Evolutionary conservation across 108 stramenopile genomes (phyloP), one percentile per base, ranked within the genome.

Genomic region (Skeletonema menzelii): DNA sequence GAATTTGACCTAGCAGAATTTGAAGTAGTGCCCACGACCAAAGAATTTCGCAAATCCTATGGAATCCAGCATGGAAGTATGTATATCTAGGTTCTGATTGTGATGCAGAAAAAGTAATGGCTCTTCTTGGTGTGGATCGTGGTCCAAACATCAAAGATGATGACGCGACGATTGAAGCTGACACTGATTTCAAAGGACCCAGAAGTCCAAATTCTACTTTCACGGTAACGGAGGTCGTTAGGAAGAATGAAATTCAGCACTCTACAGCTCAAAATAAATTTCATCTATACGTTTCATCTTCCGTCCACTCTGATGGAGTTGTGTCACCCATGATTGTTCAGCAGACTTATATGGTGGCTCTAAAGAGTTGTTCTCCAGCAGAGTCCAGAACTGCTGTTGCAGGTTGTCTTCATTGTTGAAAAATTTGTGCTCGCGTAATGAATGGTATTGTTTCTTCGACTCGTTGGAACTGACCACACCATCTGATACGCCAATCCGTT

Each of bases 11-110:
- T 85, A 14, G 80, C 84, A 24, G 84, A 85, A 40, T 85, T 80
- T 80, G 84, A 80, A 53, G 80, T 85, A n/a, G 67, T 82, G 17
- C 81, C 70, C 76, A 85, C 55, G 49, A 73, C 72, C 35, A 63
- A 14, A 26, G 67, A 12, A 68, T 85, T 13, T 73, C 73, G 72
- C 35, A 38, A 2, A 35, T 73, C 4, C 81, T 75, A 34, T 85
- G 84, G 84, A 76, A 80, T 37, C 35, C 35, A 37, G 35, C 11
- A 11, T 37, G 35, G 35, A 37, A 37, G 11, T 15, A 42, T 42
- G 15, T 15, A 4, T n/a, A 42, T 42, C n/a, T 42, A 2, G 15
- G 40, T n/a, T n/a, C 15, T 42, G 40, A 42, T 42, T 42, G 40
- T 42, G 15, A n/a, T n/a, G 40, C 40, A n/a, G 40, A 42, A n/a